phyloP scores from a whole-genome alignment of 176 grass and related monocot species.

The Coix lacrymajobi region DNA sequence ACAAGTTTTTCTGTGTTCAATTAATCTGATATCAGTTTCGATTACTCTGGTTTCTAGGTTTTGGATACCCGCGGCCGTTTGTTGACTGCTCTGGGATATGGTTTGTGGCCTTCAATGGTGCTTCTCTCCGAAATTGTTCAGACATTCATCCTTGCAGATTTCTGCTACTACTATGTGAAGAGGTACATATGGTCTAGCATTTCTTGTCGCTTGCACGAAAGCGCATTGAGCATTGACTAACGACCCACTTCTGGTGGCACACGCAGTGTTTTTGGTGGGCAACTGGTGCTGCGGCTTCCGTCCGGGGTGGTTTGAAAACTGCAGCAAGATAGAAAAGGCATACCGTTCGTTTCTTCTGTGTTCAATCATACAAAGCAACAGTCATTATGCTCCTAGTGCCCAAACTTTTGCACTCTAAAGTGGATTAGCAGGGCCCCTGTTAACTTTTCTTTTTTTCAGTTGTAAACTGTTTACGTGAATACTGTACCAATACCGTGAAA shows the following conservation, averaged over 20 bases:
- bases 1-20: background rate
- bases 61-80: slow-evolving; percentile 83
- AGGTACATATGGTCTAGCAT: slow-evolving; percentile 36
- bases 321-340: slow-evolving; percentile 3
- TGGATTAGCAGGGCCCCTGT: slow-evolving; percentile 19
- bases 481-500: slow-evolving; percentile 20
- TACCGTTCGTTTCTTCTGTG: background rate
- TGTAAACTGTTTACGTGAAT: slow-evolving; percentile 24
- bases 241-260: background rate
- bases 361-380: background rate
- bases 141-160: slow-evolving; percentile 99
- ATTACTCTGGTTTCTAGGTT: slow-evolving; percentile 43
- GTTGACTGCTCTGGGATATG: slow-evolving; percentile 88
- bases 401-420: slow-evolving; percentile 12
- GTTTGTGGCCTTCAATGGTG: slow-evolving; percentile 89
- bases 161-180: slow-evolving; percentile 99
- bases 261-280: slow-evolving; percentile 71
- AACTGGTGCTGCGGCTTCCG: slow-evolving; percentile 87
- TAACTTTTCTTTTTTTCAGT: background rate
- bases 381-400: background rate
- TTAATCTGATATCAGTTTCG: background rate
- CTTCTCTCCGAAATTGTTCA: slow-evolving; percentile 90
- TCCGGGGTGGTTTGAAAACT: slow-evolving; percentile 75
- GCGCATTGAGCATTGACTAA: background rate
- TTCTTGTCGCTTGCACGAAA: background rate